Conservation (phyloP, 2,329 filamentous ascomycete genomes). For the Arthrinium puccinioides region DNA sequence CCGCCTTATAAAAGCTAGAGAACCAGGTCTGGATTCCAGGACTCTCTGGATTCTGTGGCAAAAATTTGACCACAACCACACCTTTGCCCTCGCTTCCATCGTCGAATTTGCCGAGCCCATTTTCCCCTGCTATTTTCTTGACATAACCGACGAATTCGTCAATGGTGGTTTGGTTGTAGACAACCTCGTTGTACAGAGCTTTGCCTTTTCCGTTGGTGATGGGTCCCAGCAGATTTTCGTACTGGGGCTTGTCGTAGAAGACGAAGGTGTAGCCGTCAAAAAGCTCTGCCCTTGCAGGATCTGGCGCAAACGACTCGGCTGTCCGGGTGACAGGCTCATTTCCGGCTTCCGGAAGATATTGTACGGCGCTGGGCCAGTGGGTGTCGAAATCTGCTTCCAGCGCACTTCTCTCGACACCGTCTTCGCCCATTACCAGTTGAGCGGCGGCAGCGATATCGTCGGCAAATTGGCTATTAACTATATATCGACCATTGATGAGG, state of each 20-base stretch:
- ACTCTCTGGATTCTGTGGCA: constrained; percentile 52
- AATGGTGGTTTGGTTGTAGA: constrained; percentile 55
- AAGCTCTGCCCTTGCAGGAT: constrained; percentile 56
- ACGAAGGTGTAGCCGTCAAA: constrained; percentile 88
- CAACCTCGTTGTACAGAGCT: constrained; percentile 58
- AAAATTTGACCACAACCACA: constrained; percentile 71
- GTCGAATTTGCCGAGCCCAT: constrained; percentile 58
- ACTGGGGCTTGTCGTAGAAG: constrained; percentile 72
- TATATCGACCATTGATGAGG: constrained; percentile 69
- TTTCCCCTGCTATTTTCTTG: constrained; percentile 66
- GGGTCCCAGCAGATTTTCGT: constrained; percentile 64
- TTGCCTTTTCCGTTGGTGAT: constrained; percentile 81
- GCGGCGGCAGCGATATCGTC: constrained; percentile 62
- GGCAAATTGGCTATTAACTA: constrained; percentile 69
- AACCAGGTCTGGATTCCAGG: constrained; percentile 57
- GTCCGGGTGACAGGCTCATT: constrained; percentile 67
- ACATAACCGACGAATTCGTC: constrained; percentile 75
- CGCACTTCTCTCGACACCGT: constrained; percentile 41
- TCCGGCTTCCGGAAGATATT: constrained; percentile 66
- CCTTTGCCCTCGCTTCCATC: constrained; percentile 59
- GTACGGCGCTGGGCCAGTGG: constrained; percentile 68
- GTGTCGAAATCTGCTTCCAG: constrained; percentile 75
- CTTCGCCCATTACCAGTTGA: constrained; percentile 35
- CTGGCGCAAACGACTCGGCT: constrained; percentile 64
- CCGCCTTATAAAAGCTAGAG: constrained; percentile 56